These are phyloP conservation scores for Vaccinium darrowii DNA, from an alignment of 148 eudicot genomes.

Conservation along the genomic window DNA sequence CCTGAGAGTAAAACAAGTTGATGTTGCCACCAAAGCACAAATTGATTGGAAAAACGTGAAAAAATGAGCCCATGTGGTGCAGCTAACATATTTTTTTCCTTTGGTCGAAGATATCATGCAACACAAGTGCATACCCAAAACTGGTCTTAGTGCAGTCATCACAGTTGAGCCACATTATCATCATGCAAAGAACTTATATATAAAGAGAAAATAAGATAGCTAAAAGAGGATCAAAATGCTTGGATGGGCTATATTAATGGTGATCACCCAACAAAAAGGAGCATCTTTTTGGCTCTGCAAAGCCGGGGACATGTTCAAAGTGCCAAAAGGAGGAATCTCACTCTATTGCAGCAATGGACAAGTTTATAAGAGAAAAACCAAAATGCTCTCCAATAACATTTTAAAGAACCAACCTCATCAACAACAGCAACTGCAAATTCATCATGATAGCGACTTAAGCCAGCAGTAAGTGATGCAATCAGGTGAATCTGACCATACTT, in stretches of 20 bases:
- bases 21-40: not conserved
- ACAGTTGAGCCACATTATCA: not conserved
- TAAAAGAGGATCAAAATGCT: not conserved
- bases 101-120: not conserved
- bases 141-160: not conserved
- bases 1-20: slow-evolving; percentile 45
- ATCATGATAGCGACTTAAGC: slow-evolving; percentile 93
- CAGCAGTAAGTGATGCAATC: slow-evolving; percentile 92
- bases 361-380: not conserved
- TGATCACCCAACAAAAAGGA: slow-evolving; percentile 2
- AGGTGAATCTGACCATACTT: slow-evolving; percentile 97
- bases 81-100: not conserved
- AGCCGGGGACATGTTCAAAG: not conserved
- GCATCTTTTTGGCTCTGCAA: not conserved
- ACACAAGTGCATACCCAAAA: not conserved
- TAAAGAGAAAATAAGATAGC: not conserved
- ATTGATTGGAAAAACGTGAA: not conserved
- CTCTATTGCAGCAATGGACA: not conserved
- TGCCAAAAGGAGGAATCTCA: not conserved
- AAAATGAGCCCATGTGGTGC: not conserved
- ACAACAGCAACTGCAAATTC: slow-evolving; percentile 94
- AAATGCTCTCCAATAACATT: not conserved
- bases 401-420: slow-evolving; percentile 69
- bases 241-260: not conserved
- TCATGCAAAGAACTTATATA: not conserved